Conservation (phyloP, 2,329 filamentous ascomycete species). For the Trichoderma sp. region DNA sequence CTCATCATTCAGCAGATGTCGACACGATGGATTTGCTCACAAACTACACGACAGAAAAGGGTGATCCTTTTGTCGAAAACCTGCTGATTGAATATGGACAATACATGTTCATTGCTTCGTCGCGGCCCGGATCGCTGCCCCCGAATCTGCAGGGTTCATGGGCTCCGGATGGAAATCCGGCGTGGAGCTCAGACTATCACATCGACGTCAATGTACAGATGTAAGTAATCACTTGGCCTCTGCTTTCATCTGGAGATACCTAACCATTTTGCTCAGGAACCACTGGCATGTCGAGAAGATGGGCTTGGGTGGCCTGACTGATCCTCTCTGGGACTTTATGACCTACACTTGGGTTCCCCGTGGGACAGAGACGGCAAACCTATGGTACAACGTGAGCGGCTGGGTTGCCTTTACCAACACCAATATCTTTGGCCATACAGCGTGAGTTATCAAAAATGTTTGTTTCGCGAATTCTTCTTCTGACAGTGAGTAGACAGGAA, state of each 20-base stretch:
- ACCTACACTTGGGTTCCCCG: constrained; percentile 50
- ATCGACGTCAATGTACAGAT: constrained; percentile 60
- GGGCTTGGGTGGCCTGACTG: constrained; percentile 44
- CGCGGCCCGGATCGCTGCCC: constrained; percentile 49
- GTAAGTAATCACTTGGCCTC: not conserved
- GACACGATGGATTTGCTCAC: constrained; percentile 33
- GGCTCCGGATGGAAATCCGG: constrained; percentile 42
- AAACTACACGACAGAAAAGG: constrained; percentile 23
- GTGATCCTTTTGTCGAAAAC: constrained; percentile 51
- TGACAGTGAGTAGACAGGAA: constrained; percentile 4
- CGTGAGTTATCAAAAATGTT: not conserved
- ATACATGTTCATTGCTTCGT: constrained; percentile 54
- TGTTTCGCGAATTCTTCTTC: not conserved
- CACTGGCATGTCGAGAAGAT: constrained; percentile 55
- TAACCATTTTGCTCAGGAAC: constrained; percentile 37
- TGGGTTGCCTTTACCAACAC: constrained; percentile 57
- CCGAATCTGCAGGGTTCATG: constrained; percentile 58
- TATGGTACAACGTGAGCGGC: constrained; percentile 52
- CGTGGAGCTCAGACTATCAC: constrained; percentile 55
- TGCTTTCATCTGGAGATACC: not conserved
- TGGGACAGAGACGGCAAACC: constrained; percentile 50
- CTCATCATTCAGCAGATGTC: constrained; percentile 36
- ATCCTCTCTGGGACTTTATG: constrained; percentile 52
- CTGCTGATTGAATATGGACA: constrained; percentile 52
- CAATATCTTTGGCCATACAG: constrained; percentile 58